A percentile compares a stretch with the other conserved stretches of the same genome.
Evolutionary conservation across 1,139 yeast species (phyloP).

Genomic region (Insectozyma bohioensis): DNA sequence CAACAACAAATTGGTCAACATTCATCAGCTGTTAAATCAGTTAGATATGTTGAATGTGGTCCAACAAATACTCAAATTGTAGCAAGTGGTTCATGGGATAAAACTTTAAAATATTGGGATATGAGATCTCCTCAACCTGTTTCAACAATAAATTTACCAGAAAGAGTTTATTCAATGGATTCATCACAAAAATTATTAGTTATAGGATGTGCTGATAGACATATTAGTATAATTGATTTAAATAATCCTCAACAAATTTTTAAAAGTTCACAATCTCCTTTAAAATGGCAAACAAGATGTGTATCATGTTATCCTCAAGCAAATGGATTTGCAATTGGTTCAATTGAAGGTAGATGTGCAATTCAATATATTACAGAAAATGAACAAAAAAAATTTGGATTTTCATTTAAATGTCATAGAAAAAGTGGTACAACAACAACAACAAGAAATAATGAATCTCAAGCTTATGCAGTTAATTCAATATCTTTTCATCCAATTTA

Average conservation of each 20-base stretch:
- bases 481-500: slow-evolving; percentile 85
- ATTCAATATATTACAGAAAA: slow-evolving; percentile 87
- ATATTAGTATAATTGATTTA: slow-evolving; percentile 73
- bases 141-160: slow-evolving; percentile 80
- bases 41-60: slow-evolving; percentile 80
- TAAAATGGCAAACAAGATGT: slow-evolving; percentile 86
- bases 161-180: slow-evolving; percentile 90
- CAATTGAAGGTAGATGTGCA: slow-evolving; percentile 97
- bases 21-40: slow-evolving; percentile 74
- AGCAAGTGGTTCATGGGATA: slow-evolving; percentile 97
- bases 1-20: slow-evolving; percentile 84
- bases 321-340: slow-evolving; percentile 89
- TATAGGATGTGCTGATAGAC: slow-evolving; percentile 91
- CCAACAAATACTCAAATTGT: slow-evolving; percentile 79
- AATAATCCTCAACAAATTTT: slow-evolving; percentile 83
- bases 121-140: slow-evolving; percentile 84
- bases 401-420: slow-evolving; percentile 94
- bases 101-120: slow-evolving; percentile 93
- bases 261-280: slow-evolving; percentile 73
- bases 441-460: slow-evolving; percentile 40
- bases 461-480: slow-evolving; percentile 74
- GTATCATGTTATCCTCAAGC: slow-evolving; percentile 86
- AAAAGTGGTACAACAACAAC: slow-evolving; percentile 37
- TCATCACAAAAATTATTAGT: slow-evolving; percentile 76
- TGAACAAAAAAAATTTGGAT: slow-evolving; percentile 70